Conservation (phyloP, 2,329 filamentous ascomycete species). For the Rutstroemia sydowiana region DNA sequence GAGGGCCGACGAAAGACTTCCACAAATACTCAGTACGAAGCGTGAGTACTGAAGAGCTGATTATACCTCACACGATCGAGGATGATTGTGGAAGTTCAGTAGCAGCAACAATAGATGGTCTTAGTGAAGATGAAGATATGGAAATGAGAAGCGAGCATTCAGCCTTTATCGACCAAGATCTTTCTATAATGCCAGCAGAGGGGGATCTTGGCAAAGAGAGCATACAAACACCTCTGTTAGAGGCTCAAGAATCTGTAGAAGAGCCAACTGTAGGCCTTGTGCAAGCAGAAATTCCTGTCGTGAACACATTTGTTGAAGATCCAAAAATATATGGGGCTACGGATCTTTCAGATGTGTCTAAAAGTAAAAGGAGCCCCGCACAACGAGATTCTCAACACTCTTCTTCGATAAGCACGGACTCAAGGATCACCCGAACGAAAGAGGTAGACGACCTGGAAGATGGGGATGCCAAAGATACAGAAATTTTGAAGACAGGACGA, state of each 20-base stretch:
- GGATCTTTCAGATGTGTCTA: too few relatives aligned
- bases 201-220: neutral
- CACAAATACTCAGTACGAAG: constrained; percentile 22
- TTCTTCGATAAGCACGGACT: too few relatives aligned
- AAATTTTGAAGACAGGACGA: constrained; percentile 10
- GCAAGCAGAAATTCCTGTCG: too few relatives aligned
- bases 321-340: too few relatives aligned
- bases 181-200: neutral
- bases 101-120: constrained; percentile 49
- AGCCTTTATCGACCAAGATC: constrained; percentile 17
- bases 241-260: neutral
- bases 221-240: neutral
- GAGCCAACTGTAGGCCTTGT: neutral
- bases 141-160: constrained; percentile 26
- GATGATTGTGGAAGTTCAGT: constrained; percentile 43
- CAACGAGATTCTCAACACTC: too few relatives aligned
- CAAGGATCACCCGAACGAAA: too few relatives aligned
- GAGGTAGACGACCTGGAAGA: too few relatives aligned
- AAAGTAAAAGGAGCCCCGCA: too few relatives aligned
- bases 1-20: constrained; percentile 20
- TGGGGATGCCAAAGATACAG: neutral
- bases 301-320: too few relatives aligned
- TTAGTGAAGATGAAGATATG: constrained; percentile 34
- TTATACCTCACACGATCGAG: constrained; percentile 30
- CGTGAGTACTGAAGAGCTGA: constrained; percentile 37